Evolutionary conservation across 129 eudicot genomes (phyloP).

Genomic region (Smallanthus sonchifolius): DNA sequence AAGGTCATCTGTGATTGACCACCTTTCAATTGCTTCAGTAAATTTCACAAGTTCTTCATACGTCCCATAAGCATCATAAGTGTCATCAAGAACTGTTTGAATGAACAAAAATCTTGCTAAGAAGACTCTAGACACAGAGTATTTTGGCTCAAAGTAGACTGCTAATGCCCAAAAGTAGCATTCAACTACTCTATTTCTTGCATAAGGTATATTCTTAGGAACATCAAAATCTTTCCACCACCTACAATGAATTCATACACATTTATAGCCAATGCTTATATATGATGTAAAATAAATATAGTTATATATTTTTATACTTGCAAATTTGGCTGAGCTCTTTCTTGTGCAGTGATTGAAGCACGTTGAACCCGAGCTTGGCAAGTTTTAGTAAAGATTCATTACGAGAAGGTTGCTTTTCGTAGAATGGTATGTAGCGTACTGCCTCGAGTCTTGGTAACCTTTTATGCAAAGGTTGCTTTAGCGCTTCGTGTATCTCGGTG

Average conservation of each 20-base stretch:
- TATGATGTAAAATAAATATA: neutral
- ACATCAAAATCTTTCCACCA: neutral
- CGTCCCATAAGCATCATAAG: neutral
- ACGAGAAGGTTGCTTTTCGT: neutral
- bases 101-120: neutral
- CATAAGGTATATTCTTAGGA: neutral
- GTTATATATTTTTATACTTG: neutral
- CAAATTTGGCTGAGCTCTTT: slow-evolving; percentile 1
- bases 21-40: neutral
- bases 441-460: neutral
- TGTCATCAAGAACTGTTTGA: neutral
- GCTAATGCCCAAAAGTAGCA: neutral
- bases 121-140: neutral
- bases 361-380: neutral
- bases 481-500: neutral
- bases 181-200: neutral
- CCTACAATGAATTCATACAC: neutral
- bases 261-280: too few relatives aligned
- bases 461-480: neutral
- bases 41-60: neutral
- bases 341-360: neutral
- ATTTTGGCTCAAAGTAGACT: neutral
- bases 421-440: neutral
- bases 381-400: neutral
- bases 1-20: neutral